A percentile compares a stretch with the other conserved stretches of the same genome.
These are phyloP conservation scores for Striga asiatica DNA, from an alignment of 257 asterid species.

Conservation along the genomic window DNA sequence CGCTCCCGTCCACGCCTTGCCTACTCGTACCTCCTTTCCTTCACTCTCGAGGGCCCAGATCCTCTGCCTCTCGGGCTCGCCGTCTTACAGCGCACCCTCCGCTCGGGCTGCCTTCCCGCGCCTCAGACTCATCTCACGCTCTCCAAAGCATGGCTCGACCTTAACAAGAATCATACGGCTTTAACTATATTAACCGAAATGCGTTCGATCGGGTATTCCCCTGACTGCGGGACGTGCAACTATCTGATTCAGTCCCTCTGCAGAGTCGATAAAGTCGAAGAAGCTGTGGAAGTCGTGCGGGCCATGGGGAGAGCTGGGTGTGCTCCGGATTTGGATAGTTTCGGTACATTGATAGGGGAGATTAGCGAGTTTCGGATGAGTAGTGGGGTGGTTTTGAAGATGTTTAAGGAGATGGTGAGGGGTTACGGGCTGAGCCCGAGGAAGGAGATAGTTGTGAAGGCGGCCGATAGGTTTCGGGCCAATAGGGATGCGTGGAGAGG, in stretches of 20 bases:
- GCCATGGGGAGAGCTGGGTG: constrained; percentile 59
- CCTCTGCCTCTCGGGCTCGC: constrained; percentile 64
- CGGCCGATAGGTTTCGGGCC: constrained; percentile 41
- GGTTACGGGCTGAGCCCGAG: constrained; percentile 48
- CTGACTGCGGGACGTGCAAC: constrained; percentile 64
- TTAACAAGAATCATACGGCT: constrained; percentile 22
- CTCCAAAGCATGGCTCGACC: constrained; percentile 50
- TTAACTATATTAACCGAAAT: constrained; percentile 34
- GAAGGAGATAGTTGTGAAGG: constrained; percentile 43
- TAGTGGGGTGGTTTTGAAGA: constrained; percentile 19
- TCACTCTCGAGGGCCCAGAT: constrained; percentile 36
- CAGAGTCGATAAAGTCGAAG: constrained; percentile 44
- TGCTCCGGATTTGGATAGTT: constrained; percentile 58
- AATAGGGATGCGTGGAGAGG: constrained; percentile 51
- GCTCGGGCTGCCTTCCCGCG: constrained; percentile 63
- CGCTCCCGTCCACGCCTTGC: constrained; percentile 36
- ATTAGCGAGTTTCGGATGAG: constrained; percentile 42
- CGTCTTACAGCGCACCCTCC: constrained; percentile 55
- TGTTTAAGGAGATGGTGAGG: constrained; percentile 57
- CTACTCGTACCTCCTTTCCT: constrained; percentile 55
- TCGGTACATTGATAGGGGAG: constrained; percentile 40
- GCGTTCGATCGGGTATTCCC: constrained; percentile 54
- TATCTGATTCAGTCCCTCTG: constrained; percentile 65
- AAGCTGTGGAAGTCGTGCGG: constrained; percentile 42
- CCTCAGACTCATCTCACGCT: constrained; percentile 55